These are phyloP conservation scores for Bipolaris sorokiniana DNA, from an alignment of 2,329 filamentous ascomycete genomes.

Conservation along the genomic window DNA sequence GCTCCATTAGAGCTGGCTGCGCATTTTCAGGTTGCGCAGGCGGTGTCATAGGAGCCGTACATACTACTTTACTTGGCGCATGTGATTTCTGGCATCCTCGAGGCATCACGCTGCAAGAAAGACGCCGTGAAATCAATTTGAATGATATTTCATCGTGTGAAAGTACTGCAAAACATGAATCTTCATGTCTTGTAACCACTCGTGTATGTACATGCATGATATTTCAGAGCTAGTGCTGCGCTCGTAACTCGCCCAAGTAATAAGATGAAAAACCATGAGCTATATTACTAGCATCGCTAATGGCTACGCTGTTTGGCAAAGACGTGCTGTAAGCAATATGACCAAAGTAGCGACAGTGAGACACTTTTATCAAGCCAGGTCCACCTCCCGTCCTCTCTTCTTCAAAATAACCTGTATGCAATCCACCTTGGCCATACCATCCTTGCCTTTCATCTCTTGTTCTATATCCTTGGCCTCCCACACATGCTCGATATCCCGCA, in stretches of 20 bases:
- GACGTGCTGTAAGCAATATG: too few species aligned
- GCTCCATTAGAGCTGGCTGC: conserved; percentile 77
- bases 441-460: conserved; percentile 26
- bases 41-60: conserved; percentile 85
- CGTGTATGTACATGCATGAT: too few species aligned
- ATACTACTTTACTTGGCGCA: conserved; percentile 53
- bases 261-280: too few species aligned
- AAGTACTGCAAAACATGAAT: background rate
- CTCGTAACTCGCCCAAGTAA: too few species aligned
- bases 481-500: conserved; percentile 39
- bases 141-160: background rate
- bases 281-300: too few species aligned
- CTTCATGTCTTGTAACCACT: too few species aligned
- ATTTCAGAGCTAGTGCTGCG: too few species aligned
- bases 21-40: conserved; percentile 72
- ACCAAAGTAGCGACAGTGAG: too few species aligned
- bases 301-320: too few species aligned
- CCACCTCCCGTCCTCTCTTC: conserved; percentile 36
- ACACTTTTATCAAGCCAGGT: conserved; percentile 27
- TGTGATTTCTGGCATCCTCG: background rate
- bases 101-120: background rate
- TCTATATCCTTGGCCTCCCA: conserved; percentile 40
- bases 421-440: conserved; percentile 38
- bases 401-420: conserved; percentile 41
- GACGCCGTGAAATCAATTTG: too few species aligned